Percentiles rank a stretch among this genome's conserved stretches.
These are phyloP conservation scores for Hygrophoropsis aurantiaca DNA, from an alignment of 768 basidiomycete species.

Conservation along the genomic window DNA sequence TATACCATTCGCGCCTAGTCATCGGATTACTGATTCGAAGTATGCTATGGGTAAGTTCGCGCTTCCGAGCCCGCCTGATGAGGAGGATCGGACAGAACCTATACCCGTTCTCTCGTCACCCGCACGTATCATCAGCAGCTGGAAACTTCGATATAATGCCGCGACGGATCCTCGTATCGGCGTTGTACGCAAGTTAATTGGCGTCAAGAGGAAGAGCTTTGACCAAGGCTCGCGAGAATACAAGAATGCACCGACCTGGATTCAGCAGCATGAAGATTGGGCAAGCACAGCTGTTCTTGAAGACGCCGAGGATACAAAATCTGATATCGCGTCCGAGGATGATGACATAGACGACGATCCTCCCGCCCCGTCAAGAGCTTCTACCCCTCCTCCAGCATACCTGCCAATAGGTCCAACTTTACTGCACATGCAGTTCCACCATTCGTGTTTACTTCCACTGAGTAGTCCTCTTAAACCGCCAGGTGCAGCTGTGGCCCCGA, in stretches of 20 bases:
- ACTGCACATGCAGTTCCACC: slow-evolving; percentile 67
- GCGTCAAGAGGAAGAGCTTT: slow-evolving; percentile 64
- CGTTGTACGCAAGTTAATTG: slow-evolving; percentile 65
- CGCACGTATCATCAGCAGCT: slow-evolving; percentile 29
- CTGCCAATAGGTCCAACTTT: slow-evolving; percentile 70
- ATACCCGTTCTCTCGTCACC: slow-evolving; percentile 19
- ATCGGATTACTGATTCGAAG: slow-evolving; percentile 68
- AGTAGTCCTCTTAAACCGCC: slow-evolving; percentile 62
- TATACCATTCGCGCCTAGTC: slow-evolving; percentile 68
- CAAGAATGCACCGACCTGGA: slow-evolving; percentile 44
- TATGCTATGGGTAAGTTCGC: slow-evolving; percentile 75
- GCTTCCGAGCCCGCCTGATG: slow-evolving; percentile 62
- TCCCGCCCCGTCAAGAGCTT: slow-evolving; percentile 46
- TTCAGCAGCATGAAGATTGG: slow-evolving; percentile 51
- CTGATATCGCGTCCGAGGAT: slow-evolving; percentile 40
- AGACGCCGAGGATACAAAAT: slow-evolving; percentile 35
- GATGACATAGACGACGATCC: slow-evolving; percentile 38
- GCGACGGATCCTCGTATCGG: slow-evolving; percentile 74
- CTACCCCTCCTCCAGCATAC: slow-evolving; percentile 71
- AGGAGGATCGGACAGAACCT: slow-evolving; percentile 37
- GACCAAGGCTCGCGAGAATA: slow-evolving; percentile 35
- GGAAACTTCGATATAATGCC: slow-evolving; percentile 55
- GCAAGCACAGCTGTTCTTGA: slow-evolving; percentile 31
- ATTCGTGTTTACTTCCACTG: slow-evolving; percentile 59
- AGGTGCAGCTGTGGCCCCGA: slow-evolving; percentile 48